Evolutionary conservation across 495 filamentous ascomycete genomes (phyloP).

Genomic region (Penicillium turbatum): DNA sequence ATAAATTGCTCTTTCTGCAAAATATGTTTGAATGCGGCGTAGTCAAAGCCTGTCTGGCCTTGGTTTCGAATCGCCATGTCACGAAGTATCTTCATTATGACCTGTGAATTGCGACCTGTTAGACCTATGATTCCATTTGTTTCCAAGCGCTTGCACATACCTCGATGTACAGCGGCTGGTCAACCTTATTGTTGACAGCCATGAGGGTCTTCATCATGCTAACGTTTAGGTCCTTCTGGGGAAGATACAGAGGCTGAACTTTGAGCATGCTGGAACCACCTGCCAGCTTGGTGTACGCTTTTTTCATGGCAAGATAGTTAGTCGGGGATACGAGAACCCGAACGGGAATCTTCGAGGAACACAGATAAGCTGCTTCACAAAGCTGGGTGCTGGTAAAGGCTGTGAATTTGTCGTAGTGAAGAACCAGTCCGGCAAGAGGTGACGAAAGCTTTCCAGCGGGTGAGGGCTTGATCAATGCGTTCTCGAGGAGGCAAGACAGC

Average conservation of each 20-base stretch:
- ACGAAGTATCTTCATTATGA: slow-evolving; percentile 46
- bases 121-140: not conserved
- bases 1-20: slow-evolving; percentile 21
- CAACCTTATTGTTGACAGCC: slow-evolving; percentile 47
- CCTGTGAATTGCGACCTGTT: not conserved
- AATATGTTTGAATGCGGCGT: slow-evolving; percentile 39
- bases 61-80: slow-evolving; percentile 51
- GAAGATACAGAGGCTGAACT: slow-evolving; percentile 51
- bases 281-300: slow-evolving; percentile 20
- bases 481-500: slow-evolving; percentile 63
- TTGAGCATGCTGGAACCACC: slow-evolving; percentile 7
- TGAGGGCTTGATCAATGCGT: slow-evolving; percentile 35
- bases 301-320: slow-evolving; percentile 48
- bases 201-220: slow-evolving; percentile 66
- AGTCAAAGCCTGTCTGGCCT: slow-evolving; percentile 45
- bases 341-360: slow-evolving; percentile 51
- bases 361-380: slow-evolving; percentile 64
- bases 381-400: slow-evolving; percentile 46
- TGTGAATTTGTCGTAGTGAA: slow-evolving; percentile 62
- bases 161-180: slow-evolving; percentile 57
- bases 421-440: slow-evolving; percentile 59
- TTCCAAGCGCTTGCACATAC: slow-evolving; percentile 8
- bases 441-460: slow-evolving; percentile 33
- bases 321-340: slow-evolving; percentile 60
- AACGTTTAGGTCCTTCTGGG: slow-evolving; percentile 55